Percentiles rank a stretch among this genome's conserved stretches.
Conservation (phyloP, 179 eudicot genomes). For the Spinacia oleracea region DNA sequence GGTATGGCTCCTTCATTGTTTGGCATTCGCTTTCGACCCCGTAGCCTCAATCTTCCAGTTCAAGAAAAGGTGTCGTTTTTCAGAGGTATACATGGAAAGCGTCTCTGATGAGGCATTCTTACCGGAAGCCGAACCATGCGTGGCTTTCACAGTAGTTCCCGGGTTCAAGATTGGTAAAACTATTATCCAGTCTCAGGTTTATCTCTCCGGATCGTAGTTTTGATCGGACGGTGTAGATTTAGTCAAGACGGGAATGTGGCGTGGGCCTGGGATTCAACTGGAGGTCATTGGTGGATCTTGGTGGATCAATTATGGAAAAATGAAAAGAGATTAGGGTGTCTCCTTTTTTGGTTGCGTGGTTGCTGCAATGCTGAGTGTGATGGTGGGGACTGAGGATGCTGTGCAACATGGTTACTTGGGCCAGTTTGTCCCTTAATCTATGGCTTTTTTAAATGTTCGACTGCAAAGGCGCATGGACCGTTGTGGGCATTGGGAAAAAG, state of each 20-base stretch:
- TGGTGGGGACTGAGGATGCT: conserved; percentile 29
- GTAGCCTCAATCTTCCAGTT: conserved; percentile 48
- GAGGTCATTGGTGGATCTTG: conserved; percentile 20
- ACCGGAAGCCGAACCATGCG: conserved; percentile 35
- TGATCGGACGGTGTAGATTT: conserved; percentile 21
- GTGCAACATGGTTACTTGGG: conserved; percentile 33
- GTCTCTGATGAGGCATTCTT: conserved; percentile 52
- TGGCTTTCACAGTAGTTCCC: conserved; percentile 53
- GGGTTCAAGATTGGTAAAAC: conserved; percentile 62
- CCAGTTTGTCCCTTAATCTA: conserved; percentile 38
- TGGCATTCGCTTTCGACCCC: conserved; percentile 45
- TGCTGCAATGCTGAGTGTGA: conserved; percentile 6
- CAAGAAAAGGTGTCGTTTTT: conserved; percentile 41
- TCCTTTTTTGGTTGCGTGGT: conserved; percentile 7
- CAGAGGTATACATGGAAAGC: conserved; percentile 64
- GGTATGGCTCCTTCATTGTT: conserved; percentile 54
- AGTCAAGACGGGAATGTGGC: background rate
- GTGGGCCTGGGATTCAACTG: conserved; percentile 28
- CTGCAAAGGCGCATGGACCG: conserved; percentile 33
- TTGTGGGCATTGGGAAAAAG: conserved; percentile 37
- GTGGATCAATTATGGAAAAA: conserved; percentile 25
- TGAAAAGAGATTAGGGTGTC: conserved; percentile 24
- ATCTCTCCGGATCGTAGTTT: conserved; percentile 37
- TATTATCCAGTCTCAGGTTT: conserved; percentile 51
- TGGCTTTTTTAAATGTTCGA: conserved; percentile 26